Base-by-base conservation (phyloP, 2,329 filamentous ascomycete species). In the Colletotrichum musicola region DNA sequence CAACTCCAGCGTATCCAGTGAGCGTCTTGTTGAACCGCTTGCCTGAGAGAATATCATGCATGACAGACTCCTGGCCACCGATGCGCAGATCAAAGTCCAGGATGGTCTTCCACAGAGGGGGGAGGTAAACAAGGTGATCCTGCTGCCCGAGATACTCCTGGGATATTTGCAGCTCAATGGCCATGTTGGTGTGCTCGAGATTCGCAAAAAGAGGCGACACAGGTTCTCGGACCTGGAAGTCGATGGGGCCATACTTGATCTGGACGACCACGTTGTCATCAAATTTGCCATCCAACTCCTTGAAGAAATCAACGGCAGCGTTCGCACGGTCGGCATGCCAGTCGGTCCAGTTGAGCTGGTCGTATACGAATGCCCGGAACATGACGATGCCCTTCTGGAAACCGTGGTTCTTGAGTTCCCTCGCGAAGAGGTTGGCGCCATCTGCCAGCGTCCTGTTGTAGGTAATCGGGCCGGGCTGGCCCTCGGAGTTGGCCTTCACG, bases 91-190 rank as follows among this genome's bases (percentile, higher is more conserved):
- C 90, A 71, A 91, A 92, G 67, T 92, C 86, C 0, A 93, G 81
- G 7, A 92, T 82, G 2, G 86, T 87, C 76, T 89, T 89, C 91
- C 91, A 93, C 13, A 92, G 78, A 0, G 91, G 90, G 1, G 90
- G 82, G 0, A 92, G 79, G 72, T 93, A 93, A 0, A 92, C 89
- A 1, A 92, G 76, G 74, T 93, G 91, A 25, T 82, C 85, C 74
- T 93, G 90, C 75, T 93, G 90, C 0, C 91, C 91, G 0, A 93
- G 83, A 72, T 93, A 93, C 73, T 93, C 91, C 73, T 92, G 91
- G 0, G 86, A 84, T 18, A 93, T 84, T 74, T 92, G 85, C 2
- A 93, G 81, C 75, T 93, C 91, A 44, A 93, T 88, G 0, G 88
- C 88, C 12, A 78, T 76, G 22, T 74, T 76, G 0, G 85, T 87